Evolutionary conservation across 345 rosid species (phyloP).

Genomic region (Schrenkiella parvula): DNA sequence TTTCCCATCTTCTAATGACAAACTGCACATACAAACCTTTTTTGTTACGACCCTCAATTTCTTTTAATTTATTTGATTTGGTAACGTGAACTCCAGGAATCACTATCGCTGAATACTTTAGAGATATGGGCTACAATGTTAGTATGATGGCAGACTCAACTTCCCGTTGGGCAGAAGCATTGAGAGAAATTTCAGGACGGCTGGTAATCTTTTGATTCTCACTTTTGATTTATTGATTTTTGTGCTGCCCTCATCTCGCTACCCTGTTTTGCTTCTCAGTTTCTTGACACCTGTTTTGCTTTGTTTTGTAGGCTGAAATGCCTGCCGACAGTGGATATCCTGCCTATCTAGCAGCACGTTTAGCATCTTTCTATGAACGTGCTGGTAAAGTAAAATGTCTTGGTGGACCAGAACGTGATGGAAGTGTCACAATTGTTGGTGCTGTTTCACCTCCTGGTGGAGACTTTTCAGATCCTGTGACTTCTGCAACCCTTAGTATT

Average conservation of each 20-base stretch:
- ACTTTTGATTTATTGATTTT: not conserved
- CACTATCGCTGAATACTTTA: constrained; percentile 97
- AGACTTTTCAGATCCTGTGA: constrained; percentile 99
- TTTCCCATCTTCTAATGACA: not conserved
- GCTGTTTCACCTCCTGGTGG: constrained; percentile 99
- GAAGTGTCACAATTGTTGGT: constrained; percentile 99
- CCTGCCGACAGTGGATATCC: constrained; percentile 99
- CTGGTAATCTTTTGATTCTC: constrained; percentile 47
- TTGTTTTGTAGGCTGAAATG: constrained; percentile 89
- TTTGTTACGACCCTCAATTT: not conserved
- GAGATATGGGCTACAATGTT: constrained; percentile 99
- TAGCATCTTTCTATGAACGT: constrained; percentile 98
- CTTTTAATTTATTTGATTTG: not conserved
- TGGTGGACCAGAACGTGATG: constrained; percentile 95
- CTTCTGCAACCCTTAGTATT: constrained; percentile 98
- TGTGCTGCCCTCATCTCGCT: not conserved
- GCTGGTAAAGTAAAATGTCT: constrained; percentile 99
- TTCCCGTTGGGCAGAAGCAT: constrained; percentile 99
- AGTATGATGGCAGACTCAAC: constrained; percentile 99
- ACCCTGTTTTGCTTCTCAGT: not conserved
- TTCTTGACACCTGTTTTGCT: constrained; percentile 6
- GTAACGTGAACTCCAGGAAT: constrained; percentile 54
- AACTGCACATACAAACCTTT: not conserved
- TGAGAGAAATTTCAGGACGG: constrained; percentile 99
- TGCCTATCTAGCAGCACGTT: constrained; percentile 97